These are phyloP conservation scores for Suillus subalutaceus DNA, from an alignment of 768 basidiomycete genomes.

Conservation along the genomic window DNA sequence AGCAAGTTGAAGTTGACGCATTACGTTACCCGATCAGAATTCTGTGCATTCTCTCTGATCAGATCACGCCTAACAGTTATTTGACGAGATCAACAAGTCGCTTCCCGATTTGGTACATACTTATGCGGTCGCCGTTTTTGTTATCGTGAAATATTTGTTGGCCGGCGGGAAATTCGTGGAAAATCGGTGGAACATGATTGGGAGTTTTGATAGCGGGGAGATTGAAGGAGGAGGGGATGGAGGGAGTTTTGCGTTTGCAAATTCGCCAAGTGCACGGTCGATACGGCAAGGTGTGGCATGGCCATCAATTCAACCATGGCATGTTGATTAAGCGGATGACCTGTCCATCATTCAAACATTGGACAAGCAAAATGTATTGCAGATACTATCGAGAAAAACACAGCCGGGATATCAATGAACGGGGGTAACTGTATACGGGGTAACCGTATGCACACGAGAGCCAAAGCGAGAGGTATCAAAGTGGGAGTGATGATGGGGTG, in stretches of 20 bases:
- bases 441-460: conserved; percentile 38
- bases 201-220: conserved; percentile 4
- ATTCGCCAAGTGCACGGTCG: not conserved
- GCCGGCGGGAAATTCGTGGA: not conserved
- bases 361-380: conserved; percentile 16
- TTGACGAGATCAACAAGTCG: conserved; percentile 17
- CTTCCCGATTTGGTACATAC: conserved; percentile 6
- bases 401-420: conserved; percentile 35
- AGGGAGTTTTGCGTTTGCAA: not conserved
- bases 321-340: not conserved
- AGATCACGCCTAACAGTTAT: conserved; percentile 14
- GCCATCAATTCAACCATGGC: not conserved
- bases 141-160: not conserved
- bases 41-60: conserved; percentile 30
- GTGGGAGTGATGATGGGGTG: conserved; percentile 31
- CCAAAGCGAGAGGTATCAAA: conserved; percentile 36
- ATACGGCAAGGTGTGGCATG: no score
- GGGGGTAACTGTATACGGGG: conserved; percentile 40
- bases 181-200: not conserved
- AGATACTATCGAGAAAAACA: conserved; percentile 17
- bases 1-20: not conserved
- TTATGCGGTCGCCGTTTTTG: conserved; percentile 19
- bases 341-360: not conserved
- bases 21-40: conserved; percentile 34
- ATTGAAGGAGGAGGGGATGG: not conserved